Conservation (phyloP, 148 eudicot species). For the Nepenthes mirabilis region DNA sequence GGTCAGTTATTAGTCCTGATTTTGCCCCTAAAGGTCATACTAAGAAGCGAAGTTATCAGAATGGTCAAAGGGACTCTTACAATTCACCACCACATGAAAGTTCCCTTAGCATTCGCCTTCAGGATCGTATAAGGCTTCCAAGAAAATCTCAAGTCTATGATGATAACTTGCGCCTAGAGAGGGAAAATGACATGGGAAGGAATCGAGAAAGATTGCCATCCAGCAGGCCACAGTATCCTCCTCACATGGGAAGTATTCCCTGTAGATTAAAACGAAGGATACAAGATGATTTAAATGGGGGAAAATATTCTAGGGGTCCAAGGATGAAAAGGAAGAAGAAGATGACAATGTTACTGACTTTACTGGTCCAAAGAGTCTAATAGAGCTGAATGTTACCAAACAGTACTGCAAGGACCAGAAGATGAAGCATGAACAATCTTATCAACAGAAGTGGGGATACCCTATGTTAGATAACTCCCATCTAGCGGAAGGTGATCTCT, state of each 20-base stretch:
- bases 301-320: conserved; percentile 21
- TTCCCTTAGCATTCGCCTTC: conserved; percentile 53
- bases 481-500: conserved; percentile 25
- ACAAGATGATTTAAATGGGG: conserved; percentile 25
- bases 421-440: conserved; percentile 17
- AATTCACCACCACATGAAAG: conserved; percentile 32
- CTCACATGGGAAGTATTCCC: conserved; percentile 49
- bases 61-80: conserved; percentile 35
- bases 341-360: conserved; percentile 21
- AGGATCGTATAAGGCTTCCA: conserved; percentile 74
- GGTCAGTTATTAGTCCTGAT: conserved; percentile 65
- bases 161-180: conserved; percentile 16
- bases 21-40: conserved; percentile 21
- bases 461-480: conserved; percentile 18
- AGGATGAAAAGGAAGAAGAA: conserved; percentile 23
- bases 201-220: conserved; percentile 39
- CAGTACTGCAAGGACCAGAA: conserved; percentile 23
- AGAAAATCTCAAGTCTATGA: conserved; percentile 33
- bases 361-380: conserved; percentile 54
- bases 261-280: conserved; percentile 51
- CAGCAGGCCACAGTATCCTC: conserved; percentile 24
- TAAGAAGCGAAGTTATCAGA: conserved; percentile 34
- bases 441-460: conserved; percentile 43
- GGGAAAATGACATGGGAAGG: conserved; percentile 33
- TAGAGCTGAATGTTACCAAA: conserved; percentile 47